A percentile compares a stretch with the other conserved stretches of the same genome.
phyloP scores from a whole-genome alignment of 257 asterid genomes.

The Henckelia pumila region DNA sequence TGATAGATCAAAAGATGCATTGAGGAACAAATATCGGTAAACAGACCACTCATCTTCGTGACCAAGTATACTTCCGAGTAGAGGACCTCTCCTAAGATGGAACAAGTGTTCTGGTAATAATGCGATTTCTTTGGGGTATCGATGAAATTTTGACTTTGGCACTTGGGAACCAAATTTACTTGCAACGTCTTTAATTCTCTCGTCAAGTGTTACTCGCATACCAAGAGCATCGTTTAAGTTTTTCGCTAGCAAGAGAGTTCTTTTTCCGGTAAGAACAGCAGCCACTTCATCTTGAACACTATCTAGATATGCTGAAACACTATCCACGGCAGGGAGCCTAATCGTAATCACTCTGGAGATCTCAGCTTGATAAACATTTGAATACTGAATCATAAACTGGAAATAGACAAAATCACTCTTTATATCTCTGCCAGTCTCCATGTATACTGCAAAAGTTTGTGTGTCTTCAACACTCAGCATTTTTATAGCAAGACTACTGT shows the following conservation, averaged over 20 bases:
- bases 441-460: constrained; percentile 72
- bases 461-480: constrained; percentile 90
- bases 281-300: constrained; percentile 94
- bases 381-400: constrained; percentile 73
- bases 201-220: constrained; percentile 68
- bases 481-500: constrained; percentile 58
- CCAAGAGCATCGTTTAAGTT: constrained; percentile 60
- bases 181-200: constrained; percentile 87
- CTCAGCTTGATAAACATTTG: constrained; percentile 81
- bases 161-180: constrained; percentile 71
- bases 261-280: constrained; percentile 82
- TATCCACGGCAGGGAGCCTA: constrained; percentile 81
- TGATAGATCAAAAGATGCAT: constrained; percentile 88
- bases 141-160: constrained; percentile 76
- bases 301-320: constrained; percentile 73
- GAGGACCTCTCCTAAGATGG: constrained; percentile 91
- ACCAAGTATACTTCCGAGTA: constrained; percentile 81
- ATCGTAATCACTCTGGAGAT: constrained; percentile 84
- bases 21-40: constrained; percentile 70
- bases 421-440: constrained; percentile 79
- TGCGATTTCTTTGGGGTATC: constrained; percentile 78
- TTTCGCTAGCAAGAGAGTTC: constrained; percentile 78
- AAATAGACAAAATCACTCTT: constrained; percentile 81
- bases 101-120: constrained; percentile 79
- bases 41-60: constrained; percentile 97